Conservation (phyloP, 768 basidiomycete species). For the Phylloporus sp. region DNA sequence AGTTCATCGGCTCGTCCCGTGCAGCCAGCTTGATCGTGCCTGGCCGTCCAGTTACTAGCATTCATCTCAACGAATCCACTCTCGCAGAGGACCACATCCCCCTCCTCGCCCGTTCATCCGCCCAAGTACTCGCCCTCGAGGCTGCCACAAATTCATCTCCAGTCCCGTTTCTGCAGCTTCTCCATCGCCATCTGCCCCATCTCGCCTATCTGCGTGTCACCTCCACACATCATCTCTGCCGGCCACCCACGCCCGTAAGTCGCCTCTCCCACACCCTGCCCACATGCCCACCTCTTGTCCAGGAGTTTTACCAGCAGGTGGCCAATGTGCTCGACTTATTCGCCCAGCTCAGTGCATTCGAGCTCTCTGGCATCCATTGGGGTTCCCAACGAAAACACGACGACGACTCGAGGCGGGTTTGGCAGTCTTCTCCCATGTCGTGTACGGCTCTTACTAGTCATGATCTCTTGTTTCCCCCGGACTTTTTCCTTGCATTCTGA, state of each 20-base stretch:
- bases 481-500: constrained; percentile 30
- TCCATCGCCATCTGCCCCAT: constrained; percentile 54
- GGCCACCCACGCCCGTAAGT: constrained; percentile 51
- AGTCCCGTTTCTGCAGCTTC: constrained; percentile 50
- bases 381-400: constrained; percentile 47
- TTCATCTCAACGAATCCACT: constrained; percentile 61
- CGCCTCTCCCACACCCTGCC: neutral
- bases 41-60: constrained; percentile 59
- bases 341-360: constrained; percentile 60
- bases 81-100: constrained; percentile 54
- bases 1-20: constrained; percentile 59
- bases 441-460: constrained; percentile 27
- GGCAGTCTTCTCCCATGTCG: constrained; percentile 51
- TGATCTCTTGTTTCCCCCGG: constrained; percentile 29
- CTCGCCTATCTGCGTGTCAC: constrained; percentile 67
- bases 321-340: constrained; percentile 55
- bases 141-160: constrained; percentile 58
- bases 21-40: constrained; percentile 56
- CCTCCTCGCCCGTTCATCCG: constrained; percentile 46
- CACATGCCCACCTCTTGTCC: constrained; percentile 9
- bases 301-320: constrained; percentile 65
- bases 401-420: constrained; percentile 42
- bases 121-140: constrained; percentile 52
- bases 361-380: constrained; percentile 77
- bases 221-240: constrained; percentile 47